A percentile compares a stretch with the other conserved stretches of the same genome.
Conservation (phyloP, 805 yeast genomes). For the Candida jianshihensis region DNA sequence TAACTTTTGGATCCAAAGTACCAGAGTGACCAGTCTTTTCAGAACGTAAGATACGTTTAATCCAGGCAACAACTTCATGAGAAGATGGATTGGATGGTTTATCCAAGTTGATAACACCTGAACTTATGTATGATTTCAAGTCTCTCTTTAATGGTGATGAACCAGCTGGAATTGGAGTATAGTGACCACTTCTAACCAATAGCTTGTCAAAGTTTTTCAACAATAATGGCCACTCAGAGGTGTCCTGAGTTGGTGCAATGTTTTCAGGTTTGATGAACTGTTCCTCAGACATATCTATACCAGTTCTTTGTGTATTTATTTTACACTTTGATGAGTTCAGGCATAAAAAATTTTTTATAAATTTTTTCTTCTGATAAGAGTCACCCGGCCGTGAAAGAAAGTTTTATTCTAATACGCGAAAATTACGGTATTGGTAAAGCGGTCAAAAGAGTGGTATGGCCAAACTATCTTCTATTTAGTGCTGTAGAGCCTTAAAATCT, state of each 20-base stretch:
- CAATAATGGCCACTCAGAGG: conserved; percentile 93
- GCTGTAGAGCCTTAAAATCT: conserved; percentile 13
- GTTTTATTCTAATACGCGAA: not conserved
- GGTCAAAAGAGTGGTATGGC: no score
- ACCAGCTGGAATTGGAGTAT: conserved; percentile 96
- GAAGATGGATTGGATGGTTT: conserved; percentile 98
- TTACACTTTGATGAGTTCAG: not conserved
- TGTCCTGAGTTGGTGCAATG: conserved; percentile 70
- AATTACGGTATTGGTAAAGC: not conserved
- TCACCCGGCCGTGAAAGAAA: conserved; percentile 3
- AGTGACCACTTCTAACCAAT: conserved; percentile 92
- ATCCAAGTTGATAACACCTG: conserved; percentile 96
- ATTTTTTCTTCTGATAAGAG: conserved; percentile 1
- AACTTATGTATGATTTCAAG: conserved; percentile 77
- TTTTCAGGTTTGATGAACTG: conserved; percentile 84
- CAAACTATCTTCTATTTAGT: no score
- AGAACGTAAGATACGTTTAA: conserved; percentile 87
- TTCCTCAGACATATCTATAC: conserved; percentile 48
- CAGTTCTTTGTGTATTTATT: not conserved
- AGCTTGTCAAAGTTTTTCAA: conserved; percentile 91
- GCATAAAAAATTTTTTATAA: conserved; percentile 9
- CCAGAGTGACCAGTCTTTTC: conserved; percentile 99
- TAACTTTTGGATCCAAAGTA: conserved; percentile 97
- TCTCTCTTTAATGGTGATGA: conserved; percentile 93
- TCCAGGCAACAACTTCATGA: conserved; percentile 99